Evolutionary conservation across 345 rosid species (phyloP).

Genomic region (Pugionium cornutum): DNA sequence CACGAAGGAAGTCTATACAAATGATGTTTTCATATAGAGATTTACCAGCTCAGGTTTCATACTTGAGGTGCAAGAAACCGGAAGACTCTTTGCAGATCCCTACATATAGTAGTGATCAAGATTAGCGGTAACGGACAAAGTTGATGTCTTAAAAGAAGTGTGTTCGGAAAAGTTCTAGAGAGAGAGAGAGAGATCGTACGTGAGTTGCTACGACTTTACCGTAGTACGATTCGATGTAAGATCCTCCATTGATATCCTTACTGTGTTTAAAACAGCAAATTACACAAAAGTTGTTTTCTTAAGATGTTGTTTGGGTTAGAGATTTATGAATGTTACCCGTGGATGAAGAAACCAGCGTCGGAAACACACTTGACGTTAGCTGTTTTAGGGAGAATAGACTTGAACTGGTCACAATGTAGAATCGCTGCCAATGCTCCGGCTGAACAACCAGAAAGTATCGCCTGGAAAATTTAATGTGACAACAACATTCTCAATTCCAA

Average conservation of each 20-base stretch:
- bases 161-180: neutral
- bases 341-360: slow-evolving; percentile 91
- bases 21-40: neutral
- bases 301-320: neutral
- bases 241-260: slow-evolving; percentile 73
- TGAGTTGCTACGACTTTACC: slow-evolving; percentile 69
- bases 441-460: slow-evolving; percentile 93
- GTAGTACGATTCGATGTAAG: slow-evolving; percentile 59
- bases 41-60: slow-evolving; percentile 65
- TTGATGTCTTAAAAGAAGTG: neutral
- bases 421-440: slow-evolving; percentile 95
- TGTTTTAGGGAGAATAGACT: slow-evolving; percentile 56
- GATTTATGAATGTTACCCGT: slow-evolving; percentile 55
- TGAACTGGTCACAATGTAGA: slow-evolving; percentile 80
- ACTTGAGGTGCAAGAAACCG: slow-evolving; percentile 72
- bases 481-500: neutral
- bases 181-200: slow-evolving; percentile 43
- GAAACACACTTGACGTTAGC: slow-evolving; percentile 88
- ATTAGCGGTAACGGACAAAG: neutral
- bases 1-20: neutral
- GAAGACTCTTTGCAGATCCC: slow-evolving; percentile 84
- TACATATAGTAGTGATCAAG: slow-evolving; percentile 32
- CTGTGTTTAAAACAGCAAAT: slow-evolving; percentile 48
- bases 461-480: slow-evolving; percentile 46
- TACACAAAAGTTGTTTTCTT: neutral